Evolutionary conservation across 2,329 filamentous ascomycete genomes (phyloP).

Genomic region (Curvularia sp.): DNA sequence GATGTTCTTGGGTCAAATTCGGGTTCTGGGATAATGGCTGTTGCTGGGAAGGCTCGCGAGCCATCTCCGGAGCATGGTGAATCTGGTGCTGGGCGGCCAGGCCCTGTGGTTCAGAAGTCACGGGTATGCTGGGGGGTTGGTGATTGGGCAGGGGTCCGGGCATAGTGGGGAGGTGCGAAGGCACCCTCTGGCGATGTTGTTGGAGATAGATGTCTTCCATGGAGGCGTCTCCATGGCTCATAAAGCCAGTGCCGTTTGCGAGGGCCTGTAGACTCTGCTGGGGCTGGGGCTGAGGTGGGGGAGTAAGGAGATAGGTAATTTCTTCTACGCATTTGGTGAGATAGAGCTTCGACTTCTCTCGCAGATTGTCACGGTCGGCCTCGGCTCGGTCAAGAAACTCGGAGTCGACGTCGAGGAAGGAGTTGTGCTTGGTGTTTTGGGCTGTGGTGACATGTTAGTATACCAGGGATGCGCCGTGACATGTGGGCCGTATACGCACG

Average conservation of each 20-base stretch:
- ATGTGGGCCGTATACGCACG: slow-evolving; percentile 25
- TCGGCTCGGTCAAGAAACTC: slow-evolving; percentile 55
- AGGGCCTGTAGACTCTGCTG: slow-evolving; percentile 51
- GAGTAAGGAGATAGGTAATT: slow-evolving; percentile 71
- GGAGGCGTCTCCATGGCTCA: slow-evolving; percentile 61
- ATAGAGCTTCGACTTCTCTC: slow-evolving; percentile 69
- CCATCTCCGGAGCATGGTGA: slow-evolving; percentile 54
- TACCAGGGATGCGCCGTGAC: background rate
- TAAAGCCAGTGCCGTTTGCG: slow-evolving; percentile 51
- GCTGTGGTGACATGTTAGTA: slow-evolving; percentile 48
- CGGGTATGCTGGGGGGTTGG: slow-evolving; percentile 61
- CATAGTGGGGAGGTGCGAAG: slow-evolving; percentile 52
- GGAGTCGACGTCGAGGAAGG: slow-evolving; percentile 59
- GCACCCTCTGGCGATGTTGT: slow-evolving; percentile 63
- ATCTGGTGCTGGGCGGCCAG: slow-evolving; percentile 49
- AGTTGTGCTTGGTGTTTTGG: slow-evolving; percentile 57
- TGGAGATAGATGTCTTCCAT: slow-evolving; percentile 68
- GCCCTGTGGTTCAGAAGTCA: slow-evolving; percentile 52
- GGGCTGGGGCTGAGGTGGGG: slow-evolving; percentile 67
- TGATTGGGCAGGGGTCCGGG: slow-evolving; percentile 64
- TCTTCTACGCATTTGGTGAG: slow-evolving; percentile 72
- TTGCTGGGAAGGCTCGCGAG: slow-evolving; percentile 54
- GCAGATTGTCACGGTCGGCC: slow-evolving; percentile 63
- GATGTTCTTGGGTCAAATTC: slow-evolving; percentile 43
- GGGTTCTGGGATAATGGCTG: slow-evolving; percentile 51